phyloP scores from a whole-genome alignment of 306 rosid species.

The Leucaena leucocephala region DNA sequence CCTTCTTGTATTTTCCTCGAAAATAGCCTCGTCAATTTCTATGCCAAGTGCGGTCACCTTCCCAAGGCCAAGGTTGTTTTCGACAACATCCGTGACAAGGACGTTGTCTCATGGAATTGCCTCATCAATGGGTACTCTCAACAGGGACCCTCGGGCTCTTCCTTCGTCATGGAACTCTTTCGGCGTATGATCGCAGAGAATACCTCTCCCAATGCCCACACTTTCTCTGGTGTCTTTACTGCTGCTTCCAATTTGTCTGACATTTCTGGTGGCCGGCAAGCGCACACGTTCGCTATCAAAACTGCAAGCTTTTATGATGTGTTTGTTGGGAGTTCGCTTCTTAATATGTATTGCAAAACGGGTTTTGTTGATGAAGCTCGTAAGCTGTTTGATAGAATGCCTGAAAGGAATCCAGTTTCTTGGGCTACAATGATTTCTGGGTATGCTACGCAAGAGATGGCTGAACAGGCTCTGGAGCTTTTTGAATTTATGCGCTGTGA shows the following conservation, averaged over 20 bases:
- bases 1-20: constrained; percentile 46
- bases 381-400: constrained; percentile 76
- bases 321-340: constrained; percentile 72
- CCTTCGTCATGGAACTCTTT: constrained; percentile 56
- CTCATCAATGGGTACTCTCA: constrained; percentile 79
- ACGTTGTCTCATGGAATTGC: constrained; percentile 78
- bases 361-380: constrained; percentile 63
- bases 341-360: constrained; percentile 66
- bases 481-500: constrained; percentile 47
- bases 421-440: constrained; percentile 89
- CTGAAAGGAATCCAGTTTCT: constrained; percentile 61
- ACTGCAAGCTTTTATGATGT: constrained; percentile 54
- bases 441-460: constrained; percentile 53
- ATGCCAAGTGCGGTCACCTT: constrained; percentile 58
- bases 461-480: constrained; percentile 56
- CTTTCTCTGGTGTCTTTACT: constrained; percentile 64
- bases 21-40: constrained; percentile 63
- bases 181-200: constrained; percentile 51
- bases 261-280: constrained; percentile 45
- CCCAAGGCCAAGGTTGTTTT: constrained; percentile 54
- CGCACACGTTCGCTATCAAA: constrained; percentile 62
- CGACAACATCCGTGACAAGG: constrained; percentile 45
- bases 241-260: constrained; percentile 54
- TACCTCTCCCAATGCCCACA: constrained; percentile 62
- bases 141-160: constrained; percentile 33